Conservation (phyloP, 1,139 yeast species). For the Candida sanyaensis region DNA sequence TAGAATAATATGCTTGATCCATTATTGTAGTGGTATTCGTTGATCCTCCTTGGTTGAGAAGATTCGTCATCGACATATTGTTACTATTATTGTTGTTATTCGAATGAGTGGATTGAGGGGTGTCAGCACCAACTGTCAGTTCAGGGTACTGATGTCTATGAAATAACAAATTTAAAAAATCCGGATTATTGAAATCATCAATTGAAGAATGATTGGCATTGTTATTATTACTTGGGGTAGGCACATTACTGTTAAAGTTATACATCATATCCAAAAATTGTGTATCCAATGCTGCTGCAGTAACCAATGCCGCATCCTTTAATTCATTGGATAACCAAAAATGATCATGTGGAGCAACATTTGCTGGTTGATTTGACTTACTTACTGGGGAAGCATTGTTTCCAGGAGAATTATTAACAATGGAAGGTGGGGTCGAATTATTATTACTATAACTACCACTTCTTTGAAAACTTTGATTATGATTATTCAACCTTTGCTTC, state of each 20-base stretch:
- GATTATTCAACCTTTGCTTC: background rate
- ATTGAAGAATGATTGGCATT: slow-evolving; percentile 4
- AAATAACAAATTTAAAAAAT: slow-evolving; percentile 51
- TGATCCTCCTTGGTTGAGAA: slow-evolving; percentile 23
- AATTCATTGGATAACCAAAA: slow-evolving; percentile 71
- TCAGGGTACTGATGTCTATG: slow-evolving; percentile 37
- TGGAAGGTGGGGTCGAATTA: background rate
- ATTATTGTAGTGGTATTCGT: slow-evolving; percentile 15
- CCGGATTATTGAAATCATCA: slow-evolving; percentile 19
- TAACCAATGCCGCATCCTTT: slow-evolving; percentile 68
- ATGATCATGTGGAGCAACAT: slow-evolving; percentile 32
- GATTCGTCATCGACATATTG: slow-evolving; percentile 23
- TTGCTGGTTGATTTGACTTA: slow-evolving; percentile 6
- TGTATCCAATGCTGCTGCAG: slow-evolving; percentile 70
- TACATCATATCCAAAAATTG: slow-evolving; percentile 58
- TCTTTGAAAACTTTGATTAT: background rate
- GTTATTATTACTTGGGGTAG: slow-evolving; percentile 9
- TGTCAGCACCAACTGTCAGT: slow-evolving; percentile 9
- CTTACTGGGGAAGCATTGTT: background rate
- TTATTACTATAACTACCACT: background rate
- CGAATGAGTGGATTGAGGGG: slow-evolving; percentile 8
- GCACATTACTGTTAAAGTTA: slow-evolving; percentile 11
- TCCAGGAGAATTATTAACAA: background rate
- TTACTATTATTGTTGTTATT: slow-evolving; percentile 6
- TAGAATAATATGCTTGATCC: slow-evolving; percentile 44